These are phyloP conservation scores for Helianthus annuus DNA, from an alignment of 129 eudicot genomes.

Conservation along the genomic window HanXRQr2.0-SUNRISE NC_035444.2:52236141-52236640, in stretches of 20 bases:
- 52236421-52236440: too few relatives aligned
- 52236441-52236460: too few relatives aligned
- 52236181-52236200: slow-evolving; percentile 46
- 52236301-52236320: neutral
- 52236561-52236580: slow-evolving; percentile 12
- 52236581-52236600: slow-evolving; percentile 72
- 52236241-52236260: slow-evolving; percentile 94
- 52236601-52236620: too few relatives aligned
- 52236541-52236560: slow-evolving; percentile 13
- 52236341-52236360: neutral
- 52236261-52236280: slow-evolving; percentile 71
- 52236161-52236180: neutral
- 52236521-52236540: too few relatives aligned
- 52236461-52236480: too few relatives aligned
- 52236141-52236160: slow-evolving; percentile 99
- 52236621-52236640: too few relatives aligned
- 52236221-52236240: slow-evolving; percentile 99
- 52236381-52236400: slow-evolving; percentile 9
- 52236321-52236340: slow-evolving; percentile 14
- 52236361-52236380: slow-evolving; percentile 19
- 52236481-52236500: too few relatives aligned
- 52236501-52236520: too few relatives aligned
- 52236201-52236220: slow-evolving; percentile 92
- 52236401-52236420: too few relatives aligned
- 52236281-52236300: slow-evolving; percentile 2